A percentile compares a stretch with the other conserved stretches of the same genome.
Conservation (phyloP, 257 asterid species). For the Lithospermum erythrorhizon region DNA sequence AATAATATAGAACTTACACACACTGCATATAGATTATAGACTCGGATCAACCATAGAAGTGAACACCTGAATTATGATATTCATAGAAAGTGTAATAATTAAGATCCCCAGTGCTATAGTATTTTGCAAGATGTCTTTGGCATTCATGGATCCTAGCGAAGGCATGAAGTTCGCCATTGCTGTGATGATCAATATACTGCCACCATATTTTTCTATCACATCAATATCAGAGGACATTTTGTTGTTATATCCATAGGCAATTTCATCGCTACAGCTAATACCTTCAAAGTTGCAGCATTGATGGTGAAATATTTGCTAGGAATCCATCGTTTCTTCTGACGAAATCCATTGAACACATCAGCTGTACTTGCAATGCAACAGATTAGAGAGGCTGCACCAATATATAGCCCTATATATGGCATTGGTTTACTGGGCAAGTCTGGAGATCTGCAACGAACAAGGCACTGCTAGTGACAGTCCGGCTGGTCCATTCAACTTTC, state of each 20-base stretch:
- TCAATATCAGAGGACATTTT: slow-evolving; percentile 2
- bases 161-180: slow-evolving; percentile 16
- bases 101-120: slow-evolving; percentile 10
- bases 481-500: too few relatives aligned
- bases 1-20: not conserved
- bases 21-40: not conserved
- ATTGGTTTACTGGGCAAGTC: slow-evolving; percentile 3
- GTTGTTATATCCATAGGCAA: slow-evolving; percentile 7
- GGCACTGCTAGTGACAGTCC: too few relatives aligned
- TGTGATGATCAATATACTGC: slow-evolving; percentile 4
- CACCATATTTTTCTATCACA: slow-evolving; percentile 3
- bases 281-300: slow-evolving; percentile 14
- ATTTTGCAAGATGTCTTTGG: slow-evolving; percentile 7
- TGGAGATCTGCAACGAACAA: too few relatives aligned
- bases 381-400: slow-evolving; percentile 15
- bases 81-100: slow-evolving; percentile 10
- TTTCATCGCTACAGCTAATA: slow-evolving; percentile 12
- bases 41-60: not conserved
- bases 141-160: slow-evolving; percentile 9
- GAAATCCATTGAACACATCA: slow-evolving; percentile 4
- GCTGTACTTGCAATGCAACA: slow-evolving; percentile 11
- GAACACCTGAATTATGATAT: slow-evolving; percentile 4
- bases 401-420: slow-evolving; percentile 10
- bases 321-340: slow-evolving; percentile 3
- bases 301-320: slow-evolving; percentile 13